phyloP scores from a whole-genome alignment of 1,284 basidiomycete genomes.

The Schizophyllum amplum region DNA sequence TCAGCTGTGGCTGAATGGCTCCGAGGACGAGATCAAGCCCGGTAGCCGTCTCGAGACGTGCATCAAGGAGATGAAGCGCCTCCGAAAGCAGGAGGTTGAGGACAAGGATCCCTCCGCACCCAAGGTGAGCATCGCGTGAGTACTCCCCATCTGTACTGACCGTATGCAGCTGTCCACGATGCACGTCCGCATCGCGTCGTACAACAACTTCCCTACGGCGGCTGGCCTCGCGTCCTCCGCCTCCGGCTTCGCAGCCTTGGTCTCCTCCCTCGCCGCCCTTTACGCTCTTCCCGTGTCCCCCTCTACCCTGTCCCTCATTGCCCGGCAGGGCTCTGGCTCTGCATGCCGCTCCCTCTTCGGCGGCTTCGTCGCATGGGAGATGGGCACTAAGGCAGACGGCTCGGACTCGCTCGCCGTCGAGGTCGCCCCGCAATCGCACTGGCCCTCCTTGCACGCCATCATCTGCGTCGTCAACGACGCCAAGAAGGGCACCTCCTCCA shows the following conservation, averaged over 20 bases:
- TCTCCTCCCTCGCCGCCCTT: constrained; percentile 81
- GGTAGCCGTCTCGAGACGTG: constrained; percentile 80
- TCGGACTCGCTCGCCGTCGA: constrained; percentile 85
- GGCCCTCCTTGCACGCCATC: constrained; percentile 94
- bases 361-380: constrained; percentile 96
- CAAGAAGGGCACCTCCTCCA: constrained; percentile 96
- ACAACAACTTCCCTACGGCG: constrained; percentile 99
- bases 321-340: constrained; percentile 95
- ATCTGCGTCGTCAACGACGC: constrained; percentile 96
- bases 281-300: constrained; percentile 69
- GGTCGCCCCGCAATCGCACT: constrained; percentile 81
- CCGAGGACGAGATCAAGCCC: constrained; percentile 81
- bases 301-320: constrained; percentile 82
- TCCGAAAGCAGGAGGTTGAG: constrained; percentile 70
- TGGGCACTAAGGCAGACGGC: constrained; percentile 64
- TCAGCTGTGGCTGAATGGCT: constrained; percentile 91
- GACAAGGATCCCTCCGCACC: constrained; percentile 52
- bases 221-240: constrained; percentile 97
- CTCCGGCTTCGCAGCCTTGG: constrained; percentile 93
- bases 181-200: constrained; percentile 82
- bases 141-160: constrained; percentile 5
- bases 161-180: constrained; percentile 57
- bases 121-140: constrained; percentile 41
- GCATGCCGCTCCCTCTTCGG: constrained; percentile 97
- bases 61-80: constrained; percentile 79